Evolutionary conservation across 2,329 filamentous ascomycete genomes (phyloP).

Genomic region (Colletotrichum higginsianum): DNA sequence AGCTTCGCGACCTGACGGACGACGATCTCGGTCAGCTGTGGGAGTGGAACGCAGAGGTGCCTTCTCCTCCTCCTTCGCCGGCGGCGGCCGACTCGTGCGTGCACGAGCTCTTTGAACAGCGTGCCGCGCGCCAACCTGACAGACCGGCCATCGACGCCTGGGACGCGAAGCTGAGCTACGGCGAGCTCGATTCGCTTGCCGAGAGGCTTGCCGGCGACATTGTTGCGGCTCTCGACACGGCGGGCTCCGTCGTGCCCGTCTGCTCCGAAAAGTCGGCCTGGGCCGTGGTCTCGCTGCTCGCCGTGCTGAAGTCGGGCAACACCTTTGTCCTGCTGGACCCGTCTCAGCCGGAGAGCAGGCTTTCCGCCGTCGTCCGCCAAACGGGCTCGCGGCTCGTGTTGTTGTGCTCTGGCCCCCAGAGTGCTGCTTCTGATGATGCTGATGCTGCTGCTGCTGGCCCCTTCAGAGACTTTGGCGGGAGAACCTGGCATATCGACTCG

Average conservation of each 20-base stretch:
- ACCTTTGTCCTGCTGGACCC: conserved; percentile 18
- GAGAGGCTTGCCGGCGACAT: conserved; percentile 28
- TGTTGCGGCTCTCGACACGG: neutral
- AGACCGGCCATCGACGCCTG: conserved; percentile 47
- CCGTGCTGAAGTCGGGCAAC: conserved; percentile 23
- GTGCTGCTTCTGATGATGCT: neutral
- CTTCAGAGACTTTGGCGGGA: neutral
- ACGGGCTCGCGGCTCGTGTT: neutral
- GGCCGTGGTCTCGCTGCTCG: conserved; percentile 20
- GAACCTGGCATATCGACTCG: neutral
- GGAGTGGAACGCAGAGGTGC: neutral
- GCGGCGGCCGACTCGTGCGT: neutral
- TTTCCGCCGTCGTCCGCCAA: neutral
- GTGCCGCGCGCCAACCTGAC: neutral
- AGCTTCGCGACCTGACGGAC: neutral
- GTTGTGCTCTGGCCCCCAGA: neutral
- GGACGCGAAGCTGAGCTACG: conserved; percentile 51
- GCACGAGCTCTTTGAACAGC: neutral
- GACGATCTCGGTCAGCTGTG: neutral
- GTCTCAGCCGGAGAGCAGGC: neutral
- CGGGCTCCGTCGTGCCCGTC: neutral
- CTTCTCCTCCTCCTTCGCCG: neutral
- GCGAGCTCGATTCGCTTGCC: conserved; percentile 44
- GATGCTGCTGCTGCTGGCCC: too few species aligned
- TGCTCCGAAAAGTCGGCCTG: conserved; percentile 24